Evolutionary conservation across 495 filamentous ascomycete genomes (phyloP).

Genomic region (Talaromyces ruber): DNA sequence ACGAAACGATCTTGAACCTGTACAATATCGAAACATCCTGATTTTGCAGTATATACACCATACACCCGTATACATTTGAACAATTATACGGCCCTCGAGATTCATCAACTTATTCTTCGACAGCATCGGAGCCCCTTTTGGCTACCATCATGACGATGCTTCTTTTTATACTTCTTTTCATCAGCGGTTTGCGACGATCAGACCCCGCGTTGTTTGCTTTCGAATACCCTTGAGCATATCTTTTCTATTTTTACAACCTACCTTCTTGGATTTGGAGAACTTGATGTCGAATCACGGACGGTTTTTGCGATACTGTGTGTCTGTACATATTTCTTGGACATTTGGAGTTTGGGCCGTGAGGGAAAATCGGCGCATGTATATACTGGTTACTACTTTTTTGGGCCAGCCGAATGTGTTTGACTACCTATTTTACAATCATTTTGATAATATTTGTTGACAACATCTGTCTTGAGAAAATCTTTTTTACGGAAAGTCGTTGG

Average conservation of each 20-base stretch:
- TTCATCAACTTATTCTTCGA: background rate
- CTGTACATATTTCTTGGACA: background rate
- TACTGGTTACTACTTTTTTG: background rate
- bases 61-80: background rate
- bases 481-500: background rate
- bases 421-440: background rate
- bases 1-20: slow-evolving; percentile 9
- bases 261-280: background rate
- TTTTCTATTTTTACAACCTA: background rate
- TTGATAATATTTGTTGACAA: background rate
- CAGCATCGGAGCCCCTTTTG: background rate
- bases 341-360: background rate
- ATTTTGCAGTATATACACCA: background rate
- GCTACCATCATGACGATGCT: background rate
- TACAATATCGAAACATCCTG: background rate
- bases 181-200: background rate
- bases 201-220: background rate
- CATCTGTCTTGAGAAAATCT: background rate
- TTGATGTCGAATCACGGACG: background rate
- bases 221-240: background rate
- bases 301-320: background rate
- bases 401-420: background rate
- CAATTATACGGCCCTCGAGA: background rate
- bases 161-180: background rate
- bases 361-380: background rate